Evolutionary conservation across 495 filamentous ascomycete genomes (phyloP).

Genomic region (Penicillium turbatum): DNA sequence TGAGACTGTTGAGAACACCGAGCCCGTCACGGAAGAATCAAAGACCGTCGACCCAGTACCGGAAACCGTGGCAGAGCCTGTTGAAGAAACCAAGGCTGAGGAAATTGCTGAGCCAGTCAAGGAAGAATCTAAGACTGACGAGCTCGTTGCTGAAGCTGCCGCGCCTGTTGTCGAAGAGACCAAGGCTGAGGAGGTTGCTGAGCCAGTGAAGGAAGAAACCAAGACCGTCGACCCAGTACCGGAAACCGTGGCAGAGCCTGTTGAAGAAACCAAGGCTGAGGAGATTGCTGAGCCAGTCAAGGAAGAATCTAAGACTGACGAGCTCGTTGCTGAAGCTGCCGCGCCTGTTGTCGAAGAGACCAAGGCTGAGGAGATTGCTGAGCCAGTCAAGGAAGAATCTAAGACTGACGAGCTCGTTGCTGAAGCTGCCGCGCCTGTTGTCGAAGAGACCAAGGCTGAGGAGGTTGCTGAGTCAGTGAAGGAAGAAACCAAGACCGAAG

Average conservation of each 20-base stretch:
- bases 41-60: slow-evolving; percentile 4
- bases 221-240: slow-evolving; percentile 4
- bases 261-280: slow-evolving; percentile 8
- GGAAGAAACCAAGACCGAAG: too few relatives aligned
- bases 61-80: slow-evolving; percentile 2
- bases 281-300: slow-evolving; percentile 4
- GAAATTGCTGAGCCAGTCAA: slow-evolving; percentile 5
- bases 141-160: slow-evolving; percentile 7
- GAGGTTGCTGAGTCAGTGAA: neutral
- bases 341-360: slow-evolving; percentile 11
- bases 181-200: neutral
- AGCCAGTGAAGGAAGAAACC: slow-evolving; percentile 4
- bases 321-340: slow-evolving; percentile 7
- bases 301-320: neutral
- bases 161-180: slow-evolving; percentile 4
- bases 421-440: slow-evolving; percentile 6
- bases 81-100: slow-evolving; percentile 8
- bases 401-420: slow-evolving; percentile 5
- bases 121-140: neutral
- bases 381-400: slow-evolving; percentile 1
- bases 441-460: slow-evolving; percentile 2
- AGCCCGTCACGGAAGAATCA: slow-evolving; percentile 3
- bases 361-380: slow-evolving; percentile 5
- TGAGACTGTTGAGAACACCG: slow-evolving; percentile 6
- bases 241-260: slow-evolving; percentile 2